Base-by-base conservation (phyloP, 495 filamentous ascomycete species). In the Annulohypoxylon moriforme region DNA sequence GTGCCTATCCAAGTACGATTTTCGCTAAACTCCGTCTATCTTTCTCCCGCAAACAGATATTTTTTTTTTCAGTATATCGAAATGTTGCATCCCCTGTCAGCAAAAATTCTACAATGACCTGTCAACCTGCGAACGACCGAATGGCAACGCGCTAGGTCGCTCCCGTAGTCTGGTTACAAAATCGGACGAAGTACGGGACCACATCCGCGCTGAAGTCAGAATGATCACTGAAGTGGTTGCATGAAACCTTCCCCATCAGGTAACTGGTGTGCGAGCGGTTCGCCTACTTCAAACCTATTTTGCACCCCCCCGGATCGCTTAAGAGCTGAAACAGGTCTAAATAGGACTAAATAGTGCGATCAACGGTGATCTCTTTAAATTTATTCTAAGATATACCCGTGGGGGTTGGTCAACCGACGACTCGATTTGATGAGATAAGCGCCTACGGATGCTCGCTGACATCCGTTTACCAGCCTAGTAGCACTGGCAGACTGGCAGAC, bases 291-390 rank as follows among this genome's bases (percentile, higher is more conserved):
- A 71, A 63, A 64, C 71, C 59, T 69, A 42, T 67, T 25, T 58
- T 67, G 69, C 56, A 67, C 56, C 11, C 46, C 66, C 50, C 71
- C 22, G 65, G 65, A 53, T 78, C 74, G 74, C 67, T 69, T 75
- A 70, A 40, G 24, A 47, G 64, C 74, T 76, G 76, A 78, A 78
- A 78, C 76, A 74, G 49, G 65, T 66, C 64, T 65, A 55, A 63
- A 76, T 68, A 74, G 49, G 65, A 63, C 64, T 65, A 55, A 63
- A 76, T 68, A 68, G 63, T 40, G 65, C 66, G 71, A 72, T 73
- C 71, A 69, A 62, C 59, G 66, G 62, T 68, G 58, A 67, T 70
- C 58, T 53, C 29, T 61, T 58, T 68, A 60, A 10, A 70, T 50
- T 71, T 62, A 68, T 69, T 36, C 60, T 55, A 62, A 46, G 62